Evolutionary conservation across 345 rosid species (phyloP), one percentile per base, ranked within the genome.

Genomic region (Populus tremula): DNA sequence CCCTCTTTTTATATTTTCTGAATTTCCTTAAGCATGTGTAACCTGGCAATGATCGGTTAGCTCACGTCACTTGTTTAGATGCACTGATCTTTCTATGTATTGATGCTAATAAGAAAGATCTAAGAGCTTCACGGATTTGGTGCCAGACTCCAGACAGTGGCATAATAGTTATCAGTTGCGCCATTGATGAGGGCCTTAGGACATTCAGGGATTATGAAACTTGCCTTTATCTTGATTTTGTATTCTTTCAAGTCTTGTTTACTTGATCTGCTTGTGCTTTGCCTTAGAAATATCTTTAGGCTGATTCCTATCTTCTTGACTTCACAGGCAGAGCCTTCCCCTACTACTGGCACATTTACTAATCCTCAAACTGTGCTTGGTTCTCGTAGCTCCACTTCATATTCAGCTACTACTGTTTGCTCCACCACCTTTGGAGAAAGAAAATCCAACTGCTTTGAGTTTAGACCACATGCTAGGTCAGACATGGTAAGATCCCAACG

Each of bases 261-360:
- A 35, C 68, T 38, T 9, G 14, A 66, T 53, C 35, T 78, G 70
- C 72, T 29, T 35, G 35, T 33, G 6, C 31, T 54, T 66, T 29
- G 29, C 59, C 25, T 38, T 75, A 23, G 49, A 38, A 41, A 41
- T 41, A 14, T 18, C 25, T 54, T 21, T 71, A 17, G 63, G 21
- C 63, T 56, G 63, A 56, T 38, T 43, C 73, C 25, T 39, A n/a
- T 45, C 76, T 61, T 85, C 68, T 67, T 78, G 67, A 54, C 80
- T 78, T 85, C 84, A 82, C 90, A 94, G 99, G 89, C 89, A 39
- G 99, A 94, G 82, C 98, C 98, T 75, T 96, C 98, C 67, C 99
- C 98, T 72, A 92, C 99, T 67, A 91, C 97, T 10, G 99, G 99
- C 65, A 90, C 98, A 71, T 85, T 96, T 76, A 66, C 81, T 53